Percentiles rank a stretch among this genome's conserved stretches.
phyloP scores from a whole-genome alignment of 768 basidiomycete genomes.

The Termitomyces sp. region DNA sequence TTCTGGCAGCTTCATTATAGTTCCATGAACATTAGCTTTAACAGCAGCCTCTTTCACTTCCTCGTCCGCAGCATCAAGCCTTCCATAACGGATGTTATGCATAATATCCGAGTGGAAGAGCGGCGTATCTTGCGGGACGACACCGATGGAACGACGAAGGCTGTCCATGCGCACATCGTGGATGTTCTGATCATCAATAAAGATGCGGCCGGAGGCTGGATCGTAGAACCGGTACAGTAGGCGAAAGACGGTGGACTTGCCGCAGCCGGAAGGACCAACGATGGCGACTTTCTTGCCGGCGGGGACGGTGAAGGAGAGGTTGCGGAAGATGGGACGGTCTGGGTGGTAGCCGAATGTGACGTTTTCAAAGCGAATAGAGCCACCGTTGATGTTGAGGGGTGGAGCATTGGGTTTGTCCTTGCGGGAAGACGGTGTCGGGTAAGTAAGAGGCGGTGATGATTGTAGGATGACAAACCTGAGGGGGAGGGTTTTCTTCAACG shows the following conservation, averaged over 20 bases:
- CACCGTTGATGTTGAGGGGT: conserved; percentile 68
- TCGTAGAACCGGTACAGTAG: conserved; percentile 94
- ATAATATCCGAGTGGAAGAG: conserved; percentile 93
- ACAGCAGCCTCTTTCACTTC: conserved; percentile 80
- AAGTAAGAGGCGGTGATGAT: background rate
- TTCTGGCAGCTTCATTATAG: conserved; percentile 76
- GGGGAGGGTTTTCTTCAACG: conserved; percentile 71
- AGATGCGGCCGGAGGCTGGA: conserved; percentile 72
- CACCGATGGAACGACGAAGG: conserved; percentile 74
- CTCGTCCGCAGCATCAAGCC: conserved; percentile 80
- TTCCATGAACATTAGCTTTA: conserved; percentile 84
- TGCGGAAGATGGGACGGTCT: conserved; percentile 85
- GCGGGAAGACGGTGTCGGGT: background rate
- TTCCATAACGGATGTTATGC: conserved; percentile 94
- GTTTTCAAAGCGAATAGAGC: conserved; percentile 89
- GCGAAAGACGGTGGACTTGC: conserved; percentile 95
- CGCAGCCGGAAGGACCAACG: conserved; percentile 95
- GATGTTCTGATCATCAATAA: conserved; percentile 86
- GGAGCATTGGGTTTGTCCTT: conserved; percentile 68
- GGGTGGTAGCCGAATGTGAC: conserved; percentile 89
- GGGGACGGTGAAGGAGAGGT: conserved; percentile 86
- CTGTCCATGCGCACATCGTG: conserved; percentile 63
- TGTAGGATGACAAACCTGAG: conserved; percentile 35
- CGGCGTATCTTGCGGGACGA: conserved; percentile 98
- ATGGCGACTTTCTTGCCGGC: conserved; percentile 97